These are phyloP conservation scores for Eleusine indica DNA, from an alignment of 176 grass and related monocot species.

Conservation along the genomic window DNA sequence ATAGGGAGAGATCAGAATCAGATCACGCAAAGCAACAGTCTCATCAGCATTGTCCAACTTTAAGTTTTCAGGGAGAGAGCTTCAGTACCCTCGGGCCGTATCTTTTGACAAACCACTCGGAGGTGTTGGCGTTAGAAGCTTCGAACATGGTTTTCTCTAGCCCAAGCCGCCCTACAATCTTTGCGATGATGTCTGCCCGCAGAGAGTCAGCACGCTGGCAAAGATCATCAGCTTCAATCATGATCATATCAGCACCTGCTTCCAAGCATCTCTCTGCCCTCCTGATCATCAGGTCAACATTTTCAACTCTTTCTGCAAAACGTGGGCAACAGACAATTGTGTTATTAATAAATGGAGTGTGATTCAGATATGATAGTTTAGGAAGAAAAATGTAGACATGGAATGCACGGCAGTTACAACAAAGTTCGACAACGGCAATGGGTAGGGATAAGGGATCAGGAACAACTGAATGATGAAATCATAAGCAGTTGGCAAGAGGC, in stretches of 20 bases:
- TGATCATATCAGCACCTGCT: slow-evolving; percentile 82
- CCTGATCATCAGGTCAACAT: slow-evolving; percentile 83
- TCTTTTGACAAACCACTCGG: slow-evolving; percentile 82
- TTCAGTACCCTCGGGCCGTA: slow-evolving; percentile 79
- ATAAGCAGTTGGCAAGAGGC: too few species aligned
- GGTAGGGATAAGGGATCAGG: too few species aligned
- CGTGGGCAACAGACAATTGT: neutral
- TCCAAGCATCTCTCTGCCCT: slow-evolving; percentile 91
- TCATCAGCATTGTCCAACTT: neutral
- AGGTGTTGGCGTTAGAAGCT: slow-evolving; percentile 56
- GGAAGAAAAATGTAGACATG: neutral
- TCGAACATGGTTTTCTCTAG: slow-evolving; percentile 96
- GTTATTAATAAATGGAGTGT: neutral
- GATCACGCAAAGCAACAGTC: neutral
- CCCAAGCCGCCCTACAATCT: slow-evolving; percentile 74
- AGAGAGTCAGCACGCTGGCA: slow-evolving; percentile 62
- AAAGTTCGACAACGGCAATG: neutral
- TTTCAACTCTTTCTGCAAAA: slow-evolving; percentile 70
- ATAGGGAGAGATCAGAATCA: neutral
- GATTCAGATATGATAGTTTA: neutral
- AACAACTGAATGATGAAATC: neutral
- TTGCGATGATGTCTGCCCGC: slow-evolving; percentile 67
- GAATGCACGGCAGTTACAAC: neutral
- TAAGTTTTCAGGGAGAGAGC: neutral
- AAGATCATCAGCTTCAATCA: slow-evolving; percentile 80